These are phyloP conservation scores for Camellia oleifera DNA, from an alignment of 179 eudicot species.

Conservation along the genomic window DNA sequence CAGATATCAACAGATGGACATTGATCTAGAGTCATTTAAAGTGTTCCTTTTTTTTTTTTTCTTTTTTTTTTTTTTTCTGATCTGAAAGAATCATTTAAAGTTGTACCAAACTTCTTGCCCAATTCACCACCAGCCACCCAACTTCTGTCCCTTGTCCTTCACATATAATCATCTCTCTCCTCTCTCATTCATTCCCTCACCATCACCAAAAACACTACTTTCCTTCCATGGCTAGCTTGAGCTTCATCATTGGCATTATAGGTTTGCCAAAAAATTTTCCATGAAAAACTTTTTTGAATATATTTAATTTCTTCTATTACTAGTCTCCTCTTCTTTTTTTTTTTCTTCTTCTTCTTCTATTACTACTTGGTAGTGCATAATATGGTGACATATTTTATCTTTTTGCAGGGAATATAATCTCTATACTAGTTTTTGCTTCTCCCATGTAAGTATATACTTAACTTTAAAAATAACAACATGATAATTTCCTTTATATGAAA, in stretches of 20 bases:
- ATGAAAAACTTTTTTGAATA: neutral
- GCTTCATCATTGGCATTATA: constrained; percentile 6
- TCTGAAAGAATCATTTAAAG: neutral
- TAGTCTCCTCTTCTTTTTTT: too few species aligned
- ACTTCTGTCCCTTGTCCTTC: neutral
- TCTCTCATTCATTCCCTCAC: neutral
- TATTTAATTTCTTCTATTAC: neutral
- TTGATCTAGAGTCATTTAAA: neutral
- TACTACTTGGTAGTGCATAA: too few species aligned
- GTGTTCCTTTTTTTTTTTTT: too few species aligned
- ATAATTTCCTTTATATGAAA: neutral
- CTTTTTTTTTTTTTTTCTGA: neutral
- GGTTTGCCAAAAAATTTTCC: neutral
- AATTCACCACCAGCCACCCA: too few species aligned
- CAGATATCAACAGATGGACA: too few species aligned
- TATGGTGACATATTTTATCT: neutral
- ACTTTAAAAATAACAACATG: neutral
- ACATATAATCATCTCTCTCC: neutral
- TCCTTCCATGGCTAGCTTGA: constrained; percentile 7
- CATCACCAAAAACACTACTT: neutral
- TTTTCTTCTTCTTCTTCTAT: too few species aligned
- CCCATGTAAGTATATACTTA: constrained; percentile 33
- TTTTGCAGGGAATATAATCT: constrained; percentile 30
- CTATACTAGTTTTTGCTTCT: constrained; percentile 33
- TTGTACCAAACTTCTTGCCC: neutral